Base-by-base conservation (phyloP, 331 rosid genomes). In the Saraca asoca region DNA sequence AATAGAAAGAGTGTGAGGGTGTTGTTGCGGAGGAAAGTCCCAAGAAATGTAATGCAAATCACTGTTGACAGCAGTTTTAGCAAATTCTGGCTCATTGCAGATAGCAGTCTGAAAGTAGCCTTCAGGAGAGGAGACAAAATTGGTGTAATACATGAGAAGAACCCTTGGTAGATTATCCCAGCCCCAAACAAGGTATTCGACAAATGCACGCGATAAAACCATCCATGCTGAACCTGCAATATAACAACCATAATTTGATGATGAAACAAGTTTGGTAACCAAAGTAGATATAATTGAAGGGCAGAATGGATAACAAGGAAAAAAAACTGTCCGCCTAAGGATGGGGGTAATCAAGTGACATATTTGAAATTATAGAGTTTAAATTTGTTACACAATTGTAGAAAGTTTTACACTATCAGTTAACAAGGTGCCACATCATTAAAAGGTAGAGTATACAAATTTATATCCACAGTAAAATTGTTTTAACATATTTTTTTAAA, bases 141-240 rank as follows among this genome's bases (percentile, higher is more conserved):
- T 94, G 0, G 92, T 5, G 79, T 94, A 94, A 83, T 94, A 94
- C 98, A 90, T 94, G 46, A 94, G 95, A 54, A 94, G 91, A 11
- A 88, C 84, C 77, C 96, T 84, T 2, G 98, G 98, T 12, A 93
- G 86, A 75, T 93, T 93, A 50, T 93, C 97, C 98, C 98, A 93
- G 44, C 98, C 97, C 97, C 88, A 86, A 4, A 93, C 54, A 5
- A 84, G 62, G 53, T 79, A 93, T 74, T 93, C 98, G 9, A 88
- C 87, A 38, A 93, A 93, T 16, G 86, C 78, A 7, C 80, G 90
- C 3, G 98, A 90, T 39, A 93, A 68, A 59, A 90, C 88, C 96
- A 82, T 80, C 98, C 98, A 93, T 14, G 98, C 98, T 2, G 98
- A 93, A 66, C 98, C 98, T 93, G 84, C 79, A 78, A 76, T 50